Conservation (phyloP, 208 protist genomes). For the Leishmania aethiopica region DNA sequence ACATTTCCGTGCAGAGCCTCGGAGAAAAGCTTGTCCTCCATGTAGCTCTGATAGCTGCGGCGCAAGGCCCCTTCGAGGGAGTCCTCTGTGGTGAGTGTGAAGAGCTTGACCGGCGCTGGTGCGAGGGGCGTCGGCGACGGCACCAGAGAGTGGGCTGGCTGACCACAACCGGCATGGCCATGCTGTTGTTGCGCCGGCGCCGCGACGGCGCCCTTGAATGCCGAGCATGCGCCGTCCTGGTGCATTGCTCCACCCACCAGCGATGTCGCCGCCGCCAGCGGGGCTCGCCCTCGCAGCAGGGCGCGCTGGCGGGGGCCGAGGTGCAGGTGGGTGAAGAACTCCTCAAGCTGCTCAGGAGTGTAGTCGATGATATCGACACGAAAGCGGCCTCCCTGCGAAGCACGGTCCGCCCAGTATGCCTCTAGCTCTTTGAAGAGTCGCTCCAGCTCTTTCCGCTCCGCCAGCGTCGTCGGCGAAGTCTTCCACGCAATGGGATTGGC, state of each 20-base stretch:
- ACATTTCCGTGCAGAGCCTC: constrained; percentile 26
- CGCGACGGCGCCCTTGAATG: background rate
- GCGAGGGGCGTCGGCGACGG: constrained; percentile 3
- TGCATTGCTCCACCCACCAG: constrained; percentile 74
- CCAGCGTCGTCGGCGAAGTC: constrained; percentile 26
- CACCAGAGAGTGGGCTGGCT: background rate
- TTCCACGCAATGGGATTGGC: constrained; percentile 11
- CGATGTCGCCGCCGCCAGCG: constrained; percentile 58
- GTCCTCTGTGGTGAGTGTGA: constrained; percentile 75
- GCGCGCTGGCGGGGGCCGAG: constrained; percentile 47
- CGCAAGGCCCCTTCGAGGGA: constrained; percentile 57
- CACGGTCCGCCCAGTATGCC: constrained; percentile 33
- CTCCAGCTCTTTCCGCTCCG: constrained; percentile 49
- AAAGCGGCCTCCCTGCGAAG: constrained; percentile 32
- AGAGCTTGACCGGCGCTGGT: constrained; percentile 80
- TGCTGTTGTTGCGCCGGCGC: background rate
- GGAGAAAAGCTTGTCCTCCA: constrained; percentile 67
- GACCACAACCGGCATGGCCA: background rate
- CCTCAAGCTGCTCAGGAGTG: constrained; percentile 61
- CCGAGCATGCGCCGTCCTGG: constrained; percentile 28
- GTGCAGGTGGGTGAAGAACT: constrained; percentile 71
- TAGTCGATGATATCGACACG: constrained; percentile 54
- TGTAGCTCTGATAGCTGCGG: constrained; percentile 70
- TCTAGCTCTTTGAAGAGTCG: constrained; percentile 56
- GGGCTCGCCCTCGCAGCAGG: constrained; percentile 65